These are phyloP conservation scores for Ascodesmis nigricans DNA, from an alignment of 495 filamentous ascomycete genomes.

Conservation along the genomic window DNA sequence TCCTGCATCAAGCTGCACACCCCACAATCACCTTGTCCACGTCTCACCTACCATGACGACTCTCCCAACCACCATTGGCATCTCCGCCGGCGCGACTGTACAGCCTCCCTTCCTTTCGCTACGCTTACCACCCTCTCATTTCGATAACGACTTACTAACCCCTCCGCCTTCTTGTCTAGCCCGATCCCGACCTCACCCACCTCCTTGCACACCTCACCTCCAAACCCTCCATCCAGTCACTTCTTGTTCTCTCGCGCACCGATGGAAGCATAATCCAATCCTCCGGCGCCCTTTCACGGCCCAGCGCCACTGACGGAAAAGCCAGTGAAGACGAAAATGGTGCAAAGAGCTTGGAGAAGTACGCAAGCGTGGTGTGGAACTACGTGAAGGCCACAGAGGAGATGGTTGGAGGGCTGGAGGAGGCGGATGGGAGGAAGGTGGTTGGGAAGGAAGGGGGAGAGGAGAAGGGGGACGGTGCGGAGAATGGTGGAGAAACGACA, in stretches of 20 bases:
- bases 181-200: slow-evolving; percentile 15
- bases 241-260: slow-evolving; percentile 16
- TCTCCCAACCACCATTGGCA: too few species aligned
- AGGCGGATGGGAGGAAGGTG: slow-evolving; percentile 14
- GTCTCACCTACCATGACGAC: too few species aligned
- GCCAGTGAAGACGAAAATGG: slow-evolving; percentile 13
- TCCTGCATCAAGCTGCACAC: too few species aligned
- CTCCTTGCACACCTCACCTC: slow-evolving; percentile 18
- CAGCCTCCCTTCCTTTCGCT: too few species aligned
- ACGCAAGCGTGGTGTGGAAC: slow-evolving; percentile 20
- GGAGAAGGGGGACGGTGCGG: slow-evolving; percentile 7
- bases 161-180: too few species aligned
- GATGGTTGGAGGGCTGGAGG: slow-evolving; percentile 19
- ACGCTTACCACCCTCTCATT: too few species aligned
- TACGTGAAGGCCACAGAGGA: slow-evolving; percentile 19
- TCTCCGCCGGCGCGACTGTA: too few species aligned
- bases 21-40: too few species aligned
- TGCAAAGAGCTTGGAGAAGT: slow-evolving; percentile 14
- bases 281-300: slow-evolving; percentile 13
- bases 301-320: neutral
- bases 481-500: neutral
- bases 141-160: too few species aligned
- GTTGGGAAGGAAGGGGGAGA: slow-evolving; percentile 11
- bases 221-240: slow-evolving; percentile 17
- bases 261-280: slow-evolving; percentile 18